Base-by-base conservation (phyloP, 1,284 basidiomycete species). In the Trichosporon ovoides region DNA sequence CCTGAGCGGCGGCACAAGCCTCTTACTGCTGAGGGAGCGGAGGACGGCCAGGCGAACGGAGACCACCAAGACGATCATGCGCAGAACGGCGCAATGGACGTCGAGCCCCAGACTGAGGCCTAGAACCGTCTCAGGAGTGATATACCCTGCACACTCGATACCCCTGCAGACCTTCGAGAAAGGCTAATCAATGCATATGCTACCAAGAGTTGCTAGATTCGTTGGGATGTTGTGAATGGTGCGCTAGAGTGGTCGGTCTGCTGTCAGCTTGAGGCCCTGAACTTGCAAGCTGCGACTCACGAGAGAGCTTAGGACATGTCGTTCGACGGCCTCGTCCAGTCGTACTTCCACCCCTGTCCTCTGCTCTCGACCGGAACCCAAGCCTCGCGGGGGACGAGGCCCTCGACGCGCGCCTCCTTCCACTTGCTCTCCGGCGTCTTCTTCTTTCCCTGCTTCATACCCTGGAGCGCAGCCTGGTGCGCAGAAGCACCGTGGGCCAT, bases 401-500 rank as follows among this genome's bases (percentile, higher is more conserved):
- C 91, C 56, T 87, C 85, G 66, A 89, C 82, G 67, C 90, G 82
- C 13, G 86, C 84, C 74, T 91, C 89, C 63, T 87, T 76, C 14
- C 84, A 86, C 70, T 83, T 84, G 70, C 83, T 83, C 76, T 89
- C 80, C 28, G 62, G 40, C 7, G 81, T 84, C 69, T 83, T 85
- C 76, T 87, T 77, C 50, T 78, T 82, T 73, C 87, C 88, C 65
- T 83, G 74, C 31, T 53, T 40, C 3, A 55, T 20, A 5, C 58
- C 59, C 55, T 59, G 61, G 51, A 40, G 22, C 10, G 56, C 56
- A 4, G 58, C 61, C 18, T 38, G 24, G 52, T 56, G 34, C 34
- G 61, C 61, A 0, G 61, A 50, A 3, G 28, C 13, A 81, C 68
- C 71, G 24, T 89, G 76, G 86, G 88, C 71, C 53, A 64, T 59